Percentiles rank a stretch among this genome's conserved stretches.
phyloP scores from a whole-genome alignment of 2,329 filamentous ascomycete genomes.

The Aspergillus luchuensis region DNA sequence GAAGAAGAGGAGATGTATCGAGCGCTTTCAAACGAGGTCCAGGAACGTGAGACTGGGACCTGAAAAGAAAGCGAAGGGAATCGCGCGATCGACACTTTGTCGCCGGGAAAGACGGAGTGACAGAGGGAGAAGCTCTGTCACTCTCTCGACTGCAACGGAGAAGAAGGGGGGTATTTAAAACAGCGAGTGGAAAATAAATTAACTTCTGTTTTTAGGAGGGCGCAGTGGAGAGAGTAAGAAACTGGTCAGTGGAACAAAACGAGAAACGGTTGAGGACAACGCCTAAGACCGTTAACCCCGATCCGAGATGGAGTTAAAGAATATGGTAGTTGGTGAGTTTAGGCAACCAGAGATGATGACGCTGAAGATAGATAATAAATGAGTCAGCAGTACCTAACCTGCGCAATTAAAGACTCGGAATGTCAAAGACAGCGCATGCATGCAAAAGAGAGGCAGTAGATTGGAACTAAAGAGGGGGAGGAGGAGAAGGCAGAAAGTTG shows the following conservation, averaged over 20 bases:
- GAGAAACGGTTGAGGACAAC: constrained; percentile 11
- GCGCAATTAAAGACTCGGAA: too few species aligned
- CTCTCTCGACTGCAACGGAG: constrained; percentile 16
- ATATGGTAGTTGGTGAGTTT: not conserved
- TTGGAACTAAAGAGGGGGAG: not conserved
- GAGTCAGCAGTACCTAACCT: not conserved
- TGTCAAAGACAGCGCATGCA: too few species aligned
- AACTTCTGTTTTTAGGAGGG: not conserved
- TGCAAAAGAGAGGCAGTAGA: not conserved
- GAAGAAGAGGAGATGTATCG: constrained; percentile 16
- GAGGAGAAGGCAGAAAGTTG: not conserved
- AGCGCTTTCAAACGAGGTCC: constrained; percentile 25
- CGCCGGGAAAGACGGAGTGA: constrained; percentile 18
- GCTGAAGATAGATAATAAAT: constrained; percentile 4
- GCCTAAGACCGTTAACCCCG: constrained; percentile 30
- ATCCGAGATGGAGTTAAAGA: constrained; percentile 11
- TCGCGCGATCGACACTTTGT: constrained; percentile 34
- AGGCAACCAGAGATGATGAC: constrained; percentile 22
- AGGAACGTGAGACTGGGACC: constrained; percentile 25
- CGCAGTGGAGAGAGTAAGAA: constrained; percentile 9
- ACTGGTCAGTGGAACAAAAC: constrained; percentile 11
- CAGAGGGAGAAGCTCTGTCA: constrained; percentile 29
- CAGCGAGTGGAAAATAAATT: constrained; percentile 1
- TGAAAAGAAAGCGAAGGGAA: constrained; percentile 25
- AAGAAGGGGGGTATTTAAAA: not conserved